Evolutionary conservation across 176 grass and related monocot genomes (phyloP), one percentile per base, ranked within the genome.

Genomic region (Secale cereale): DNA sequence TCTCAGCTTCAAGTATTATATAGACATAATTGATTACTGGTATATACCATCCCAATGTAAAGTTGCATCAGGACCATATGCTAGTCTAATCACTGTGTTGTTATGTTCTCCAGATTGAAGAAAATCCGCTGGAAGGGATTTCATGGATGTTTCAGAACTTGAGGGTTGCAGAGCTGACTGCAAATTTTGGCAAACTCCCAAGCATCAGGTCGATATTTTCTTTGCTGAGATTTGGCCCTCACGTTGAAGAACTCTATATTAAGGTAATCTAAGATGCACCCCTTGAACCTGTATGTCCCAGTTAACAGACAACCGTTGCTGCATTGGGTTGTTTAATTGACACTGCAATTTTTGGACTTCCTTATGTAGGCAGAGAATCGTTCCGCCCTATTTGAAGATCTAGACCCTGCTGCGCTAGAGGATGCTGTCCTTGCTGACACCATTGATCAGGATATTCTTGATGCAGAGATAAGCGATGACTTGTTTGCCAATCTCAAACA

Each of bases 161-260:
- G 35, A 50, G 27, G 17, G 2, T 1, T 15, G 43, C 27, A 31
- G 3, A 19, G 10, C 17, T 81, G 27, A 48, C 7, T 6, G 29
- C 22, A 68, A 22, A 52, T 52, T 67, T 81, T 67, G 41, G 35
- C 39, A 67, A 33, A 16, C 20, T 81, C 27, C 30, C 28, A 67
- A 81, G 79, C 28, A 81, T 67, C 30, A 48, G 45, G 41, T 67
- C 78, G 20, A 81, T 67, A 31, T 50, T 81, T 50, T 67, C 78
- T 23, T 31, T 81, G n/a, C 40, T 67, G 62, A 45, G 19, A 5
- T 50, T 43, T 67, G 78, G 27, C 65, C 62, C 62, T 48, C 19
- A 14, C 40, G 16, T 67, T 52, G 62, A 50, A 67, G 5, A 32
- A 67, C 43, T 81, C 14, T 1, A 25, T 10, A 67, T 81, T 31